phyloP scores from a whole-genome alignment of 2,329 filamentous ascomycete genomes.

The Seiridium unicorne region DNA sequence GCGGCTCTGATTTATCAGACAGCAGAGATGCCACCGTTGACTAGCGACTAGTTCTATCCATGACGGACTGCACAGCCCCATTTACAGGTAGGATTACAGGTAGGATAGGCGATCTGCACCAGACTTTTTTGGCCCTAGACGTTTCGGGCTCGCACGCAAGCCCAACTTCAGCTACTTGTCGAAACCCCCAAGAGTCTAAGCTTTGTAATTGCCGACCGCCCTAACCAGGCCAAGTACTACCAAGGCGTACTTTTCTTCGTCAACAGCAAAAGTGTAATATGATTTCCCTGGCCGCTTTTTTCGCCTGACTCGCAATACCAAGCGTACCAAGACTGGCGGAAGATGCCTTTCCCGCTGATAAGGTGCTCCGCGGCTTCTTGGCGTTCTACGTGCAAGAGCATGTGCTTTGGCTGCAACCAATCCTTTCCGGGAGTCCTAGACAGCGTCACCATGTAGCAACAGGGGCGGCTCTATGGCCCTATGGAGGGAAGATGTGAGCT shows the following conservation, averaged over 20 bases:
- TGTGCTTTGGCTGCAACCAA: background rate
- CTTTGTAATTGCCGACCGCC: conserved; percentile 1
- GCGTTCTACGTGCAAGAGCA: background rate
- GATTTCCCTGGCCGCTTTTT: background rate
- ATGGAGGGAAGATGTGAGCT: background rate
- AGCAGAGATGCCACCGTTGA: background rate
- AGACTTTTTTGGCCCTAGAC: background rate
- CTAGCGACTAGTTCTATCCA: background rate
- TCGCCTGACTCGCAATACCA: background rate
- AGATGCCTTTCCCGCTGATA: conserved; percentile 2
- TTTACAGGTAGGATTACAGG: background rate
- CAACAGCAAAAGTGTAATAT: background rate
- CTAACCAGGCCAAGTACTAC: background rate
- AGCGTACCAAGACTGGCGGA: conserved; percentile 1
- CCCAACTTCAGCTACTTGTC: background rate
- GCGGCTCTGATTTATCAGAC: no score
- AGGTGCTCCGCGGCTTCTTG: background rate
- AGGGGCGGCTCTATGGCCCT: background rate
- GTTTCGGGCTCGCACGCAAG: background rate
- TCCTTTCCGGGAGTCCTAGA: background rate
- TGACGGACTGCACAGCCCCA: background rate
- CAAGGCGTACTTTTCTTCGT: conserved; percentile 2
- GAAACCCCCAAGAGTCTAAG: background rate
- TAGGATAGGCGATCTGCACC: background rate
- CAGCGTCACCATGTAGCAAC: background rate